These are phyloP conservation scores for Priceomyces carsonii DNA, from an alignment of 805 yeast species.

Conservation along the genomic window DNA sequence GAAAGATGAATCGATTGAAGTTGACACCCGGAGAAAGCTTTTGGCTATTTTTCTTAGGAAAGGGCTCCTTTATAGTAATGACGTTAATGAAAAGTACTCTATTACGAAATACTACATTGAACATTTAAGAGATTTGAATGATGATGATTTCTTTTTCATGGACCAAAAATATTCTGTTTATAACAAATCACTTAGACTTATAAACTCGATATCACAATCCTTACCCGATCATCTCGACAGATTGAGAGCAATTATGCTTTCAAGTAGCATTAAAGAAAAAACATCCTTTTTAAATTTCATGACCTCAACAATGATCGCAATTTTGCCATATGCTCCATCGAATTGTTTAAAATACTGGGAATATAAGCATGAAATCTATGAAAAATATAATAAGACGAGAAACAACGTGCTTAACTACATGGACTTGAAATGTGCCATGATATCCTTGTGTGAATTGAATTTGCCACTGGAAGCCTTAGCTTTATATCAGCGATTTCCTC, in stretches of 20 bases:
- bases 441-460: slow-evolving; percentile 22
- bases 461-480: slow-evolving; percentile 21
- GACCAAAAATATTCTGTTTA: slow-evolving; percentile 18
- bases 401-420: slow-evolving; percentile 8
- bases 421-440: slow-evolving; percentile 35
- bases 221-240: slow-evolving; percentile 11
- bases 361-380: slow-evolving; percentile 13
- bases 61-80: slow-evolving; percentile 17
- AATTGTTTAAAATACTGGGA: slow-evolving; percentile 21
- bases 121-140: slow-evolving; percentile 15
- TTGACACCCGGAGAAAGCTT: slow-evolving; percentile 20
- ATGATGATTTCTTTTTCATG: slow-evolving; percentile 20
- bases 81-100: slow-evolving; percentile 11
- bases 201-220: slow-evolving; percentile 11
- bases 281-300: slow-evolving; percentile 15
- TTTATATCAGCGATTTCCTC: slow-evolving; percentile 35
- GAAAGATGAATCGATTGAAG: slow-evolving; percentile 6
- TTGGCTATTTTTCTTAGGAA: slow-evolving; percentile 15
- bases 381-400: background rate
- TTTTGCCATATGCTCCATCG: slow-evolving; percentile 15
- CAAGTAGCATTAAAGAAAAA: background rate
- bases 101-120: slow-evolving; percentile 17
- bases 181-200: slow-evolving; percentile 16
- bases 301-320: slow-evolving; percentile 16
- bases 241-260: slow-evolving; percentile 8